phyloP scores from a whole-genome alignment of 2,329 filamentous ascomycete genomes.

The Calonectria pseudoturangicola region DNA sequence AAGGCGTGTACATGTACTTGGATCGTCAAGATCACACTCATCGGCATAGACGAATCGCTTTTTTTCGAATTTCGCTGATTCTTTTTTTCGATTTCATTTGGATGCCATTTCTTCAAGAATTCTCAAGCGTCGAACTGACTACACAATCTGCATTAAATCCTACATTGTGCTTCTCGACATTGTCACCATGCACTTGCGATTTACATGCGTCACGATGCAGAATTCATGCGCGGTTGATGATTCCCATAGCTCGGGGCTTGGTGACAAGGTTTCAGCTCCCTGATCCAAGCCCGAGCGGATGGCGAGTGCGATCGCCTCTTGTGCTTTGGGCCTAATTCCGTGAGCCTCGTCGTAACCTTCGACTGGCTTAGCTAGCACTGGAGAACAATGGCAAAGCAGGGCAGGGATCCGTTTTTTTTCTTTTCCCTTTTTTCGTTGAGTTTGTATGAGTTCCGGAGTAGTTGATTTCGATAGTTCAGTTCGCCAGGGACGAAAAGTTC shows the following conservation, averaged over 20 bases:
- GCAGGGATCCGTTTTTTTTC: slow-evolving; percentile 31
- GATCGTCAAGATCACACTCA: slow-evolving; percentile 54
- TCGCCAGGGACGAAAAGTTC: slow-evolving; percentile 42
- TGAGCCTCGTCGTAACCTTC: not conserved
- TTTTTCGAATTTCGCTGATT: slow-evolving; percentile 48
- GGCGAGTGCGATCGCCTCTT: slow-evolving; percentile 2
- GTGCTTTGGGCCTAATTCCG: slow-evolving; percentile 26
- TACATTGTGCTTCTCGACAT: slow-evolving; percentile 40
- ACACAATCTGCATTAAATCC: slow-evolving; percentile 40
- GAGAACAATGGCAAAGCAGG: slow-evolving; percentile 6
- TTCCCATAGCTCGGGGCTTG: slow-evolving; percentile 11
- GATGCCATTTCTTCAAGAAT: slow-evolving; percentile 41
- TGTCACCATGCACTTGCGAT: slow-evolving; percentile 42
- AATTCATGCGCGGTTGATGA: slow-evolving; percentile 30
- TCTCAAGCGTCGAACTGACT: slow-evolving; percentile 34
- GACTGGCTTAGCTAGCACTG: slow-evolving; percentile 4
- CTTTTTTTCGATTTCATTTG: slow-evolving; percentile 49
- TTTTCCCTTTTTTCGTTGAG: slow-evolving; percentile 38
- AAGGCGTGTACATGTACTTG: slow-evolving; percentile 60
- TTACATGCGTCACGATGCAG: slow-evolving; percentile 36
- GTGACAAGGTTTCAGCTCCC: slow-evolving; percentile 4
- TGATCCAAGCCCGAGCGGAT: slow-evolving; percentile 11
- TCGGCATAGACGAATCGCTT: slow-evolving; percentile 55
- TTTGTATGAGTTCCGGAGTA: slow-evolving; percentile 55
- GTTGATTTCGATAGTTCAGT: slow-evolving; percentile 49